Percentiles rank a stretch among this genome's conserved stretches.
These are phyloP conservation scores for Pyricularia pennisetigena DNA, from an alignment of 2,329 filamentous ascomycete species.

Conservation along the genomic window DNA sequence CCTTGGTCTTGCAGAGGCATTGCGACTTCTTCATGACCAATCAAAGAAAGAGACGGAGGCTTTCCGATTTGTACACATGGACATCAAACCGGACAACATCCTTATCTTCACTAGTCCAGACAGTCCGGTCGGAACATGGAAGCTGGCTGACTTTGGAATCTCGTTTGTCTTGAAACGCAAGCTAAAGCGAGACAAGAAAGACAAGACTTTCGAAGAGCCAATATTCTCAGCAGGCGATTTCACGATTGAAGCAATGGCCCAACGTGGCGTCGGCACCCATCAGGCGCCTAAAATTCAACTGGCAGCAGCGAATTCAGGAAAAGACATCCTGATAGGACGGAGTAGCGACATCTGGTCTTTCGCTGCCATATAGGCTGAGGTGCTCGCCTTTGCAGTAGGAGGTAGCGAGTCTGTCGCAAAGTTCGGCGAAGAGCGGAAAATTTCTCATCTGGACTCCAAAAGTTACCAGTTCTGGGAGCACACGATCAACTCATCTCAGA, in stretches of 20 bases:
- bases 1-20: slow-evolving; percentile 6
- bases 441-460: neutral
- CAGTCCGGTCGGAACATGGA: slow-evolving; percentile 7
- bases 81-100: slow-evolving; percentile 9
- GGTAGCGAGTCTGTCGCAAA: neutral
- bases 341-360: slow-evolving; percentile 9
- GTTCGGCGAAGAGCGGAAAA: slow-evolving; percentile 4
- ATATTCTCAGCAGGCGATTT: neutral
- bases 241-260: slow-evolving; percentile 2
- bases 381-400: slow-evolving; percentile 6
- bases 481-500: neutral
- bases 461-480: neutral
- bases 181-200: neutral
- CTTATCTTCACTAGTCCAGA: slow-evolving; percentile 5
- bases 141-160: slow-evolving; percentile 9
- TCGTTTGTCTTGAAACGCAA: slow-evolving; percentile 3
- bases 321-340: neutral
- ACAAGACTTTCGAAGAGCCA: neutral
- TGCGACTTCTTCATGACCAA: slow-evolving; percentile 9
- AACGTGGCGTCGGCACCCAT: slow-evolving; percentile 3
- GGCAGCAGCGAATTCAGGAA: neutral
- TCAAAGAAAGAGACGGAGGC: slow-evolving; percentile 3
- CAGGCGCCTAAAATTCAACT: slow-evolving; percentile 8
- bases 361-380: slow-evolving; percentile 8
- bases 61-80: slow-evolving; percentile 8